Evolutionary conservation across 495 filamentous ascomycete genomes (phyloP).

Genomic region (Cudoniella acicularis): DNA sequence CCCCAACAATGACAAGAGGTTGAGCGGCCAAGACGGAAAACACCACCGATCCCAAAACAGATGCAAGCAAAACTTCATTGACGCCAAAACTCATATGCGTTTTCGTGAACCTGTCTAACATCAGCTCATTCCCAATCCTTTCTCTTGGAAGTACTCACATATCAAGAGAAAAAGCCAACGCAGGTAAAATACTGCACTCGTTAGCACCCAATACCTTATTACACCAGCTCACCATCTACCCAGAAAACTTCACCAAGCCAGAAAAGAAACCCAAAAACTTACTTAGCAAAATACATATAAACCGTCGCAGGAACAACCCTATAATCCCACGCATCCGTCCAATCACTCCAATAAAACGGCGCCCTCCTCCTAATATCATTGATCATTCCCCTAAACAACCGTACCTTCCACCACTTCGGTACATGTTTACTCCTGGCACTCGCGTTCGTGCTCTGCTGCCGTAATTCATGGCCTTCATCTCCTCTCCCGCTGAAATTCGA

Average conservation of each 20-base stretch:
- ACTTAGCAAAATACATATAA: constrained; percentile 93
- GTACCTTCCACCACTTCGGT: constrained; percentile 24
- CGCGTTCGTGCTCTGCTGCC: constrained; percentile 6
- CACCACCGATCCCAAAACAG: constrained; percentile 72
- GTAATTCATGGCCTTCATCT: background rate
- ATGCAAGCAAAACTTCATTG: constrained; percentile 78
- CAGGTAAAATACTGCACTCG: constrained; percentile 65
- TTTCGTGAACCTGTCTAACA: constrained; percentile 49
- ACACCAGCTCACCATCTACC: background rate
- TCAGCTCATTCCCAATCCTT: background rate
- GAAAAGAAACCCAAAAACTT: constrained; percentile 25
- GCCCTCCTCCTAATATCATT: constrained; percentile 69
- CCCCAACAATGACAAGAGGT: constrained; percentile 82
- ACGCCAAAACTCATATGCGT: constrained; percentile 77
- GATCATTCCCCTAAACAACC: constrained; percentile 53
- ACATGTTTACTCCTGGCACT: constrained; percentile 15
- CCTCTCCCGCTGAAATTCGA: background rate
- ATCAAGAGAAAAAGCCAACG: constrained; percentile 78
- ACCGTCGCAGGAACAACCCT: constrained; percentile 75
- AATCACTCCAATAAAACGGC: constrained; percentile 76
- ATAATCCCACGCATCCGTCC: constrained; percentile 82
- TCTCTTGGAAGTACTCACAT: constrained; percentile 50
- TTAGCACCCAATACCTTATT: constrained; percentile 17
- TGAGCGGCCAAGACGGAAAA: constrained; percentile 74
- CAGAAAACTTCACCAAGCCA: background rate